Conservation (phyloP, 139 green algal species). For the Chlorella sp. region DNA sequence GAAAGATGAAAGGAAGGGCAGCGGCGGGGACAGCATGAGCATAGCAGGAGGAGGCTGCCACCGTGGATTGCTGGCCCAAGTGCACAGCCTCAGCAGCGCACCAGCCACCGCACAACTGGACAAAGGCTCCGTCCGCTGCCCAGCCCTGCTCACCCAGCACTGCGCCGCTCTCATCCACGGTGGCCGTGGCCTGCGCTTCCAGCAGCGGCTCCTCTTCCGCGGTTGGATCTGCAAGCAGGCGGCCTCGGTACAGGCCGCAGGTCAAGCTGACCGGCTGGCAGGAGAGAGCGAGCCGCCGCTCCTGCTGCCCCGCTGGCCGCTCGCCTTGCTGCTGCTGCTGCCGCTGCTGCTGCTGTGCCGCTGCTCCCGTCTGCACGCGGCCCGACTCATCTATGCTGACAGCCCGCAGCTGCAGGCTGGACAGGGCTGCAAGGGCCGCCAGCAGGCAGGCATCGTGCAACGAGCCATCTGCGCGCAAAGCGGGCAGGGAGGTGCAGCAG, state of each 20-base stretch:
- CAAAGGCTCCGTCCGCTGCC: neutral
- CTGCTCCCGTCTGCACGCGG: conserved; percentile 42
- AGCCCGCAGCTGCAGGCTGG: conserved; percentile 48
- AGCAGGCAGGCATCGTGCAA: conserved; percentile 77
- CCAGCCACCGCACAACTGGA: neutral
- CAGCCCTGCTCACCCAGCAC: conserved; percentile 61
- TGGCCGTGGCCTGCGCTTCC: conserved; percentile 50
- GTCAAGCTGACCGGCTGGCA: conserved; percentile 54
- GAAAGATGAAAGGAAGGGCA: neutral
- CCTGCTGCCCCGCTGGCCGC: neutral
- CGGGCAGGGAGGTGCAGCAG: neutral
- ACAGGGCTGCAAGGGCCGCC: conserved; percentile 68
- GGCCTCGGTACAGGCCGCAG: conserved; percentile 56
- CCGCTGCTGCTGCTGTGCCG: too few species aligned
- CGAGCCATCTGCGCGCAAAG: conserved; percentile 55
- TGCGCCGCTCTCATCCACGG: conserved; percentile 54
- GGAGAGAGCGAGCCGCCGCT: conserved; percentile 25
- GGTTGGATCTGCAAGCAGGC: conserved; percentile 73
- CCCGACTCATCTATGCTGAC: conserved; percentile 57
- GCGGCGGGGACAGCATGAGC: too few species aligned
- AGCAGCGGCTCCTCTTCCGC: conserved; percentile 75
- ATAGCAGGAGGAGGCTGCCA: too few species aligned
- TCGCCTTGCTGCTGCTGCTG: neutral
- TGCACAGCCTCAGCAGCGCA: too few species aligned
- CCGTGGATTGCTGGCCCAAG: too few species aligned